phyloP scores from a whole-genome alignment of 352 stramenopile genomes.

The Thalassiosira hispida region DNA sequence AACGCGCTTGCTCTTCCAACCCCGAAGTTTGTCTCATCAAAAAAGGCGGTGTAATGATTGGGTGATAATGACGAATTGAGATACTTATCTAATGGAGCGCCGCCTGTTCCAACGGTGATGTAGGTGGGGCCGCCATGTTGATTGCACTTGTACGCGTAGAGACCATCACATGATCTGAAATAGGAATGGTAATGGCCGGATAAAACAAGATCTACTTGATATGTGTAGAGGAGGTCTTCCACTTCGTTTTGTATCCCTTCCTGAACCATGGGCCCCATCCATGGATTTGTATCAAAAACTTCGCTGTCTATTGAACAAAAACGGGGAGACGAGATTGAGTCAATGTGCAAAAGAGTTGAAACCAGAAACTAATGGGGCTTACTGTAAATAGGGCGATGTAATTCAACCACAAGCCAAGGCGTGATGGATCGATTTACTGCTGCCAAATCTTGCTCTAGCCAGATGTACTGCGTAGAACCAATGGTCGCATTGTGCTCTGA shows the following conservation, averaged over 20 bases:
- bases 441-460: slow-evolving; percentile 88
- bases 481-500: slow-evolving; percentile 90
- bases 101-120: slow-evolving; percentile 75
- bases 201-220: slow-evolving; percentile 92
- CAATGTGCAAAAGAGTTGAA: background rate
- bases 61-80: slow-evolving; percentile 4
- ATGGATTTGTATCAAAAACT: slow-evolving; percentile 13
- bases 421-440: slow-evolving; percentile 87
- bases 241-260: slow-evolving; percentile 89
- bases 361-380: slow-evolving; percentile 21
- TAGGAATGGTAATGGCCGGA: slow-evolving; percentile 93
- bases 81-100: slow-evolving; percentile 57
- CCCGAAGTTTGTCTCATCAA: slow-evolving; percentile 46
- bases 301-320: slow-evolving; percentile 24
- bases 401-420: slow-evolving; percentile 92
- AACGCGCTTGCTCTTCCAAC: slow-evolving; percentile 66
- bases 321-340: background rate
- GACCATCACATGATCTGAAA: slow-evolving; percentile 87
- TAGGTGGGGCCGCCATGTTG: slow-evolving; percentile 68
- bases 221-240: slow-evolving; percentile 88
- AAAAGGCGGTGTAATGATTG: slow-evolving; percentile 54
- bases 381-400: slow-evolving; percentile 89
- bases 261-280: slow-evolving; percentile 82
- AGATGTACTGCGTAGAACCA: slow-evolving; percentile 90
- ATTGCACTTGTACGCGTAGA: slow-evolving; percentile 60